These are phyloP conservation scores for Colletotrichum ledebouriae DNA, from an alignment of 2,329 filamentous ascomycete genomes.

Conservation along the genomic window DNA sequence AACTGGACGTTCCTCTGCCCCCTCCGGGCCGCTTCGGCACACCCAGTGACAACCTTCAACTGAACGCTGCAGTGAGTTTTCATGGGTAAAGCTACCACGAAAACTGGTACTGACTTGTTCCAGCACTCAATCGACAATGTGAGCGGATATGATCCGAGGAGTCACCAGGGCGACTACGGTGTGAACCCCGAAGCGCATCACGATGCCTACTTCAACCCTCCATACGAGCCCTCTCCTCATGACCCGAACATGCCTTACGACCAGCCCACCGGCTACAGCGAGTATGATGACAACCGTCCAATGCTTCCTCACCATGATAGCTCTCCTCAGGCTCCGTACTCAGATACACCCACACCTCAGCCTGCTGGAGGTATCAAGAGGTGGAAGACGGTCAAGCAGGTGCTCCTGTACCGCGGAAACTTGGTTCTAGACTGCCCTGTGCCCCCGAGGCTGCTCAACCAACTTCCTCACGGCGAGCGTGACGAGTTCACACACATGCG, in stretches of 20 bases:
- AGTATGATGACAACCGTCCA: conserved; percentile 79
- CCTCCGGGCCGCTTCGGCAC: conserved; percentile 58
- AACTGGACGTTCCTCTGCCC: conserved; percentile 46
- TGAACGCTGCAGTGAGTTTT: conserved; percentile 84
- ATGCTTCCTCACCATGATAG: conserved; percentile 78
- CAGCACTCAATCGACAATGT: conserved; percentile 68
- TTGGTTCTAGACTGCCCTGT: conserved; percentile 97
- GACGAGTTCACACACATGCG: conserved; percentile 94
- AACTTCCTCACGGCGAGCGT: conserved; percentile 90
- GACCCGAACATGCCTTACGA: conserved; percentile 70
- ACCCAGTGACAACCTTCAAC: conserved; percentile 81
- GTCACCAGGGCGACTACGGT: conserved; percentile 75
- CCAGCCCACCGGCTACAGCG: conserved; percentile 48
- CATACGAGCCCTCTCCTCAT: conserved; percentile 79
- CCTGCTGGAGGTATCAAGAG: conserved; percentile 78
- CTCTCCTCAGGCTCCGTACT: conserved; percentile 59
- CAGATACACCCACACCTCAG: conserved; percentile 57
- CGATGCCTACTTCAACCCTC: conserved; percentile 86
- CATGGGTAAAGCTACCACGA: neutral
- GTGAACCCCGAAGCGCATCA: conserved; percentile 88
- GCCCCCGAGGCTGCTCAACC: conserved; percentile 86
- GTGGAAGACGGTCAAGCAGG: conserved; percentile 99
- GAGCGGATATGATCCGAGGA: conserved; percentile 53
- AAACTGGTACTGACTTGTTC: conserved; percentile 3
- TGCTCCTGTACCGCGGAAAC: conserved; percentile 97